These are phyloP conservation scores for Coemansia sp. DNA, from an alignment of 192 early-diverging fungal species.

Conservation along the genomic window DNA sequence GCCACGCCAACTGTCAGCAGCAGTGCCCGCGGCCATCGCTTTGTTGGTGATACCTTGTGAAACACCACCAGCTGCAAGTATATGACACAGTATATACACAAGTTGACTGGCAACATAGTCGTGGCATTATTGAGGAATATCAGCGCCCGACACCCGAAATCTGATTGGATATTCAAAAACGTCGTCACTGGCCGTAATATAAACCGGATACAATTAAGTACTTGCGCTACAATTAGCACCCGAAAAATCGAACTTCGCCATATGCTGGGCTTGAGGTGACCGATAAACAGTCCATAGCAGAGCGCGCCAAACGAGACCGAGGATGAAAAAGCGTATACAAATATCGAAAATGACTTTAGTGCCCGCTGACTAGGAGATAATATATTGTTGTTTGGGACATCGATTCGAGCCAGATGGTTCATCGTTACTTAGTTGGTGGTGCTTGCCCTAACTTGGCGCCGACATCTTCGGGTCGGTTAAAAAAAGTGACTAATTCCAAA, in stretches of 20 bases:
- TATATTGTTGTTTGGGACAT: neutral
- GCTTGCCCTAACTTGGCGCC: neutral
- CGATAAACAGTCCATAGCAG: conserved; percentile 18
- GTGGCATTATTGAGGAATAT: conserved; percentile 25
- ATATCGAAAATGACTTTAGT: neutral
- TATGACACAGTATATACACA: conserved; percentile 32
- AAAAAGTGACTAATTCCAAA: neutral
- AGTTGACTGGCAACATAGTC: conserved; percentile 19
- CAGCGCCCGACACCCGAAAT: conserved; percentile 25
- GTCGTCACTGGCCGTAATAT: conserved; percentile 19
- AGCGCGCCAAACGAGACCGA: conserved; percentile 15
- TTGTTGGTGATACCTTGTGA: conserved; percentile 30
- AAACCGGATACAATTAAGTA: conserved; percentile 32
- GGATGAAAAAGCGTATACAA: conserved; percentile 14
- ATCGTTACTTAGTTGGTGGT: neutral
- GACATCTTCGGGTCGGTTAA: neutral
- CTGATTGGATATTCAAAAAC: neutral
- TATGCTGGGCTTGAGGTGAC: neutral
- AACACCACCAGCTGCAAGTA: conserved; percentile 42
- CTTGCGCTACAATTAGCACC: conserved; percentile 25
- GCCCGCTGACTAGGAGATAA: neutral
- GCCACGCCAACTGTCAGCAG: conserved; percentile 11
- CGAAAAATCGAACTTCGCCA: conserved; percentile 32
- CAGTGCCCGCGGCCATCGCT: conserved; percentile 28
- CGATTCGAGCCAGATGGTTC: conserved; percentile 1